Evolutionary conservation across 345 rosid species (phyloP), one percentile per base, ranked within the genome.

Genomic region (Luvunga scandens): DNA sequence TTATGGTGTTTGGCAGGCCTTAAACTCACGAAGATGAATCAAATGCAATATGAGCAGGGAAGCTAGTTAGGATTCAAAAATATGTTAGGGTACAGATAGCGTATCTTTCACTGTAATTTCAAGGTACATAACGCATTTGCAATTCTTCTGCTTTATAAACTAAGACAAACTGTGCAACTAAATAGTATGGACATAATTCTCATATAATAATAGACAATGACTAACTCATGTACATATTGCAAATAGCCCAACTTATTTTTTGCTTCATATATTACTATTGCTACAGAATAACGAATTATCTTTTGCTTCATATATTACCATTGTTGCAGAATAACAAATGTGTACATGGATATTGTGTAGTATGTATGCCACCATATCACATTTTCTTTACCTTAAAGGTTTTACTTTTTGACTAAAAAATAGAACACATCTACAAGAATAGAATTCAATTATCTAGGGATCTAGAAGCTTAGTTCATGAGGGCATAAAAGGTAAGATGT

Each of bases 21-120:
- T 12, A 55, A 50, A 64, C 33, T 22, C 48, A 42, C 14, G 61
- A 59, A 8, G 61, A 63, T 27, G 63, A 74, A 74, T 60, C 60
- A 61, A 73, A 62, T 14, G 10, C 76, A 59, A 70, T 45, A 60
- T 30, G 50, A 67, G 55, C 30, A 14, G n/a, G 62, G 50, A 68
- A 39, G 30, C 22, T 75, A 77, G 71, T 33, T 16, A 36, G 27
- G 25, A 74, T 74, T 74, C 69, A 59, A 39, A 28, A 42, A 31
- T 48, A 65, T n/a, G n/a, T 30, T 30, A 63, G 53, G 22, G 27
- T 30, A 14, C 33, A 12, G n/a, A 6, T 7, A 64, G 21, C 62
- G 33, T 3, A 65, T 24, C 8, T 22, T 45, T 4, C 18, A 9
- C 25, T 19, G 24, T 9, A 61, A 36, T 42, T 25, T 25, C 57